Percentiles rank a stretch among this genome's conserved stretches.
These are phyloP conservation scores for Ogataea paradorogensis DNA, from an alignment of 805 yeast species.

Conservation along the genomic window DNA sequence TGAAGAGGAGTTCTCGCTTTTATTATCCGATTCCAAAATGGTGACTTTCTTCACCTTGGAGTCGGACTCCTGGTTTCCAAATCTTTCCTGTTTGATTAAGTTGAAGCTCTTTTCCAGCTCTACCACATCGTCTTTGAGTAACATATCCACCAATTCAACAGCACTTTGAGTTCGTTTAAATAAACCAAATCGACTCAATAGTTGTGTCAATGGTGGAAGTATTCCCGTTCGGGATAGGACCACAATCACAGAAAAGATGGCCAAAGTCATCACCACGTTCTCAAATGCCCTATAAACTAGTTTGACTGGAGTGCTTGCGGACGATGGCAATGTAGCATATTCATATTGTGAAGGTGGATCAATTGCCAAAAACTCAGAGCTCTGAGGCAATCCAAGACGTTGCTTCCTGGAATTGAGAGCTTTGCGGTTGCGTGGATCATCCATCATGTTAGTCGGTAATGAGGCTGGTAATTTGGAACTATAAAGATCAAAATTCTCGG, in stretches of 20 bases:
- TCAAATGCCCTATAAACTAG: constrained; percentile 37
- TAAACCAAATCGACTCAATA: constrained; percentile 31
- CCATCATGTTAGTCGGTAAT: constrained; percentile 22
- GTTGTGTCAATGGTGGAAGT: constrained; percentile 34
- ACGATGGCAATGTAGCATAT: constrained; percentile 13
- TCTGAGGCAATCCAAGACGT: constrained; percentile 14
- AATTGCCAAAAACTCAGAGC: constrained; percentile 14
- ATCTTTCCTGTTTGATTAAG: constrained; percentile 25
- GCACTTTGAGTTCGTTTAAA: constrained; percentile 34
- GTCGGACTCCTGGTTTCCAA: constrained; percentile 10
- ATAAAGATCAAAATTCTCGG: constrained; percentile 16
- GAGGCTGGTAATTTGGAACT: constrained; percentile 24
- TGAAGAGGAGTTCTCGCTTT: constrained; percentile 14
- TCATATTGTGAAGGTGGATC: constrained; percentile 19
- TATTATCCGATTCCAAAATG: constrained; percentile 7
- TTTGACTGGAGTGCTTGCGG: constrained; percentile 21
- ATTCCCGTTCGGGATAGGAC: constrained; percentile 37
- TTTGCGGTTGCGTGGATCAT: constrained; percentile 13
- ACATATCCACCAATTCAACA: constrained; percentile 33
- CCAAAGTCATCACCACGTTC: constrained; percentile 45
- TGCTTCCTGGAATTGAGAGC: constrained; percentile 1
- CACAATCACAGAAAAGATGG: constrained; percentile 36
- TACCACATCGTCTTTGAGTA: constrained; percentile 27
- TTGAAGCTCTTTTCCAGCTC: constrained; percentile 27
- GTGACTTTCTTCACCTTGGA: constrained; percentile 11